phyloP scores from a whole-genome alignment of 1,284 basidiomycete species.

The Ustilago tritici region DNA sequence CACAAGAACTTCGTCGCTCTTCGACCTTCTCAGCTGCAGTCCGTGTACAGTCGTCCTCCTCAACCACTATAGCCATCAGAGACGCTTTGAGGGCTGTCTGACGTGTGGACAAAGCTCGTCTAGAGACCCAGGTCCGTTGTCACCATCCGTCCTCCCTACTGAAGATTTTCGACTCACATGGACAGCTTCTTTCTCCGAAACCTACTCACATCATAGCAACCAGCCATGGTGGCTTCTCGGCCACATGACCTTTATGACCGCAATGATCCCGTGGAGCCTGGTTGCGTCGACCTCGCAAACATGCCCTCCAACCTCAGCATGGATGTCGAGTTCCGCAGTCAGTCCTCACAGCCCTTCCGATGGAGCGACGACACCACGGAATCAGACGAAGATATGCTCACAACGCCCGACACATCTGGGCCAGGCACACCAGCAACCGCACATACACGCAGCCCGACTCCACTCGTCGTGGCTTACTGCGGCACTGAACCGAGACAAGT shows the following conservation, averaged over 20 bases:
- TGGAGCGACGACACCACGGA: constrained; percentile 39
- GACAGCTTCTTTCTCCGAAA: background rate
- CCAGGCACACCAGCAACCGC: constrained; percentile 20
- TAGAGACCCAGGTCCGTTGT: background rate
- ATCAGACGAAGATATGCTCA: constrained; percentile 24
- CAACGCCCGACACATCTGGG: constrained; percentile 24
- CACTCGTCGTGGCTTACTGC: constrained; percentile 28
- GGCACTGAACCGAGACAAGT: constrained; percentile 33
- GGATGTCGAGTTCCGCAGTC: constrained; percentile 24
- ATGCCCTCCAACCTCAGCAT: constrained; percentile 37
- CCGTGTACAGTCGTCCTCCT: background rate
- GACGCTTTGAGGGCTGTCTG: background rate
- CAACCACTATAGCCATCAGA: background rate
- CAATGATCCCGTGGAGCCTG: constrained; percentile 9
- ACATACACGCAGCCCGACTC: constrained; percentile 23
- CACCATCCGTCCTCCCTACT: background rate
- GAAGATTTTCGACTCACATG: background rate
- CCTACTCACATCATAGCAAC: background rate
- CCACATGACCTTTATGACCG: constrained; percentile 2
- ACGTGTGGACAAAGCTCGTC: background rate
- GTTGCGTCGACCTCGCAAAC: constrained; percentile 26
- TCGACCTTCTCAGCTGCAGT: background rate
- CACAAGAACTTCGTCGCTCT: constrained; percentile 2
- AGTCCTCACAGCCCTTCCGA: constrained; percentile 27
- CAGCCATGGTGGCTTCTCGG: constrained; percentile 4